phyloP scores from a whole-genome alignment of 208 protist species.

The Leishmania turanica region DNA sequence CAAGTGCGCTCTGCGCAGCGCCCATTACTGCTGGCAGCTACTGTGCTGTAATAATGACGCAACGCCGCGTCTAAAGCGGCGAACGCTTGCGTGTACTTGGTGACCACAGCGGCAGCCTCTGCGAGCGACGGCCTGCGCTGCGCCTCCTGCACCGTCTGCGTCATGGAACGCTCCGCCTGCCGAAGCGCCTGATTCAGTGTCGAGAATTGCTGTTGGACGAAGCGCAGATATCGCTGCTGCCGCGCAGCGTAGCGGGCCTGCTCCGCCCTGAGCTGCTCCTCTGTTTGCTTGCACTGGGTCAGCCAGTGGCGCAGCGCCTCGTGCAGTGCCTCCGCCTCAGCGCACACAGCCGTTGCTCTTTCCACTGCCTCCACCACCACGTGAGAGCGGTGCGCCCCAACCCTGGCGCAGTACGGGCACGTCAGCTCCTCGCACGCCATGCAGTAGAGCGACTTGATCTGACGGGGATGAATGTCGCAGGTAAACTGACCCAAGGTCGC shows the following conservation, averaged over 20 bases:
- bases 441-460: slow-evolving; percentile 60
- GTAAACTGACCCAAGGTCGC: slow-evolving; percentile 30
- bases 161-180: slow-evolving; percentile 27
- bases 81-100: slow-evolving; percentile 46
- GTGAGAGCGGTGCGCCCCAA: slow-evolving; percentile 60
- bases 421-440: slow-evolving; percentile 48
- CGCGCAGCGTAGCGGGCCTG: slow-evolving; percentile 17
- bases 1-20: background rate
- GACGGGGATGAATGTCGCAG: slow-evolving; percentile 46
- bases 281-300: slow-evolving; percentile 38
- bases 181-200: slow-evolving; percentile 42
- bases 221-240: slow-evolving; percentile 25
- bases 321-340: slow-evolving; percentile 42
- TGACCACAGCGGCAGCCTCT: slow-evolving; percentile 36
- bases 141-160: slow-evolving; percentile 21
- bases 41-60: slow-evolving; percentile 30
- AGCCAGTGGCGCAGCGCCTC: slow-evolving; percentile 52
- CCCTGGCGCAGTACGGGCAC: slow-evolving; percentile 73
- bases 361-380: slow-evolving; percentile 43
- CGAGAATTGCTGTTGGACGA: slow-evolving; percentile 33
- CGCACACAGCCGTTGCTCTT: slow-evolving; percentile 29
- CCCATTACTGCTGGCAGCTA: background rate
- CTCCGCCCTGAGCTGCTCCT: slow-evolving; percentile 47
- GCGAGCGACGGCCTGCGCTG: slow-evolving; percentile 36
- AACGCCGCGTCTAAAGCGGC: slow-evolving; percentile 35